These are phyloP conservation scores for Coemansia sp. DNA, from an alignment of 192 early-diverging fungal genomes.

Conservation along the genomic window DNA sequence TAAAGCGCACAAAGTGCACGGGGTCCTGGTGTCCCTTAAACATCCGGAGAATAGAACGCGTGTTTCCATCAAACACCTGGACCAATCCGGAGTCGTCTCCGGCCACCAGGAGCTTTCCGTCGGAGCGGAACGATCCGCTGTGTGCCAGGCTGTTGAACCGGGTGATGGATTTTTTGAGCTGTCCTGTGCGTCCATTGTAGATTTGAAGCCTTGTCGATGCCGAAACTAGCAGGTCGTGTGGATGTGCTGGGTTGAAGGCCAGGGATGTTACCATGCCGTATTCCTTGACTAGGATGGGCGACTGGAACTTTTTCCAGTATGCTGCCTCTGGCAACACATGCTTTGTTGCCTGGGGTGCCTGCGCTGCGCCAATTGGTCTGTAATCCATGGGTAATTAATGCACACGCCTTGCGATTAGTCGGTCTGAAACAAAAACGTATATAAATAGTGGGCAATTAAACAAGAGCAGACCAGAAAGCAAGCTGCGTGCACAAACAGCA, in stretches of 20 bases:
- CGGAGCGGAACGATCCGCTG: conserved; percentile 71
- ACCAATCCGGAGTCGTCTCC: conserved; percentile 88
- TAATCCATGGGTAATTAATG: conserved; percentile 44
- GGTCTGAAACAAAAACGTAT: too few relatives aligned
- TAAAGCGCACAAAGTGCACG: conserved; percentile 79
- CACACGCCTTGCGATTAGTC: too few relatives aligned
- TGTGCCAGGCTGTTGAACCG: conserved; percentile 89
- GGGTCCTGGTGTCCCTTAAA: conserved; percentile 63
- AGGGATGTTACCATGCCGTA: conserved; percentile 78
- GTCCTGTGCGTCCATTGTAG: conserved; percentile 77
- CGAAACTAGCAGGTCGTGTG: conserved; percentile 88
- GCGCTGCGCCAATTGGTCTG: conserved; percentile 56
- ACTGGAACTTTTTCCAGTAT: conserved; percentile 83
- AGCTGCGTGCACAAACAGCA: too few relatives aligned
- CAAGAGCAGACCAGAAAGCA: conserved; percentile 1
- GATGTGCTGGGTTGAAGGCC: conserved; percentile 73
- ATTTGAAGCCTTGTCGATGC: conserved; percentile 88
- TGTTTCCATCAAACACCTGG: conserved; percentile 70
- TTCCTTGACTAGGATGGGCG: conserved; percentile 86
- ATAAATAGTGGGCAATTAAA: neutral
- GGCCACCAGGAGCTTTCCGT: conserved; percentile 90
- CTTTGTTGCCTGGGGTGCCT: conserved; percentile 54
- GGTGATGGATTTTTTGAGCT: conserved; percentile 86
- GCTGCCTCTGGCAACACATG: conserved; percentile 59
- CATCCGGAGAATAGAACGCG: conserved; percentile 65